phyloP scores from a whole-genome alignment of 2,329 filamentous ascomycete species.

The Cladosporium cucumerinum region DNA sequence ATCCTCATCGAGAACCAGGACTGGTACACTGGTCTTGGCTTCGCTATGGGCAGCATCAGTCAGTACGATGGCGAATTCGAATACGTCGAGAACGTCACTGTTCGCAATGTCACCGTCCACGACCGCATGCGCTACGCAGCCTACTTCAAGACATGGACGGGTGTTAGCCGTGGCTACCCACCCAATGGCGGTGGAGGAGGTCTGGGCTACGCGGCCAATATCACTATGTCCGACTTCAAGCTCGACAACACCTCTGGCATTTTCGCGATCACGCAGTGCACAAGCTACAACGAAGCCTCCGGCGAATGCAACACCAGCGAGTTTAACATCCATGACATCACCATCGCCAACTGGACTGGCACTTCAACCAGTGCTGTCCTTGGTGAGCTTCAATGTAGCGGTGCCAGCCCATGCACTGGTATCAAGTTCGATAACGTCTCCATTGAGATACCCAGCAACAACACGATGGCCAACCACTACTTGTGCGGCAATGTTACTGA shows the following conservation, averaged over 20 bases:
- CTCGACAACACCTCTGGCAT: slow-evolving; percentile 23
- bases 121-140: slow-evolving; percentile 17
- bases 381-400: slow-evolving; percentile 31
- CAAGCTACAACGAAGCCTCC: slow-evolving; percentile 24
- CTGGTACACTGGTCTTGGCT: slow-evolving; percentile 50
- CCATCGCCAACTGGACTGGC: slow-evolving; percentile 32
- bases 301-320: slow-evolving; percentile 31
- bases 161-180: slow-evolving; percentile 45
- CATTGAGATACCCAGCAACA: slow-evolving; percentile 17
- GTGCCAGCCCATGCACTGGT: slow-evolving; percentile 26
- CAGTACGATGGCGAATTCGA: slow-evolving; percentile 52
- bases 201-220: slow-evolving; percentile 42
- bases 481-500: slow-evolving; percentile 26
- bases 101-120: slow-evolving; percentile 41
- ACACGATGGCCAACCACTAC: slow-evolving; percentile 23
- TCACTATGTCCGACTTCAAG: slow-evolving; percentile 37
- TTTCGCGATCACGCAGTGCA: slow-evolving; percentile 32
- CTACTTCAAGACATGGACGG: slow-evolving; percentile 57
- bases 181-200: slow-evolving; percentile 60
- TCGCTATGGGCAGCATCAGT: slow-evolving; percentile 58
- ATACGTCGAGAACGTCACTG: slow-evolving; percentile 49
- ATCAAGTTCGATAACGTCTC: slow-evolving; percentile 21
- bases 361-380: slow-evolving; percentile 25
- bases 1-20: slow-evolving; percentile 49
- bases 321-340: slow-evolving; percentile 41